Evolutionary conservation across 768 basidiomycete species (phyloP).

Genomic region (Macrolepiota fuliginosa): DNA sequence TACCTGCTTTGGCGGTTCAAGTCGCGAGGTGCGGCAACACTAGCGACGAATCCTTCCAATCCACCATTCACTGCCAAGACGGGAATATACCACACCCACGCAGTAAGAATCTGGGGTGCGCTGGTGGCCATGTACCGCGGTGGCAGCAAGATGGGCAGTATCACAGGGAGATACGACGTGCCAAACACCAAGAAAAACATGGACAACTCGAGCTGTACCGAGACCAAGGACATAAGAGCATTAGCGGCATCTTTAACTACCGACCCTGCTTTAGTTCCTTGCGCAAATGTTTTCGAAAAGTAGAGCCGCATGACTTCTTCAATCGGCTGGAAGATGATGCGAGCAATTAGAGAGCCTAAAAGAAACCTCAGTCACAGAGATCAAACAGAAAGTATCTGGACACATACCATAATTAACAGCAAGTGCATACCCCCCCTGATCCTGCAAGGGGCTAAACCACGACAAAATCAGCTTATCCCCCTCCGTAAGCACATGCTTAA

Average conservation of each 20-base stretch:
- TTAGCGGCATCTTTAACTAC: slow-evolving; percentile 40
- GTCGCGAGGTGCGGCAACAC: slow-evolving; percentile 66
- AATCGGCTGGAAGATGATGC: slow-evolving; percentile 92
- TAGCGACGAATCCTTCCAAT: slow-evolving; percentile 87
- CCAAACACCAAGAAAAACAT: slow-evolving; percentile 74
- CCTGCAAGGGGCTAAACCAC: slow-evolving; percentile 74
- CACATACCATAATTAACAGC: slow-evolving; percentile 90
- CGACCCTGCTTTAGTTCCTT: slow-evolving; percentile 12
- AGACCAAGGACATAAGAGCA: slow-evolving; percentile 58
- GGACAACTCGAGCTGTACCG: slow-evolving; percentile 63
- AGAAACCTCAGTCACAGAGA: not conserved
- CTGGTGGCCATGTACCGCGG: slow-evolving; percentile 68
- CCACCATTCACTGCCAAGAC: slow-evolving; percentile 88
- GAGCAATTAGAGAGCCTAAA: slow-evolving; percentile 86
- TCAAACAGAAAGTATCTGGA: not conserved
- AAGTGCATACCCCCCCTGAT: slow-evolving; percentile 94
- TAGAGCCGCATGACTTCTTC: slow-evolving; percentile 91
- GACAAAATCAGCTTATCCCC: slow-evolving; percentile 91
- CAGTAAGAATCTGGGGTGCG: slow-evolving; percentile 71
- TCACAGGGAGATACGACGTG: slow-evolving; percentile 68
- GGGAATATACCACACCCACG: slow-evolving; percentile 90
- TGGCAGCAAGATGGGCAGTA: slow-evolving; percentile 71
- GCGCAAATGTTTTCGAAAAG: slow-evolving; percentile 67
- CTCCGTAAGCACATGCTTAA: slow-evolving; percentile 96
- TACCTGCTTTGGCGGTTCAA: slow-evolving; percentile 67